Conservation (phyloP, 176 grass and related monocot species). For the Musa itinerans region DNA sequence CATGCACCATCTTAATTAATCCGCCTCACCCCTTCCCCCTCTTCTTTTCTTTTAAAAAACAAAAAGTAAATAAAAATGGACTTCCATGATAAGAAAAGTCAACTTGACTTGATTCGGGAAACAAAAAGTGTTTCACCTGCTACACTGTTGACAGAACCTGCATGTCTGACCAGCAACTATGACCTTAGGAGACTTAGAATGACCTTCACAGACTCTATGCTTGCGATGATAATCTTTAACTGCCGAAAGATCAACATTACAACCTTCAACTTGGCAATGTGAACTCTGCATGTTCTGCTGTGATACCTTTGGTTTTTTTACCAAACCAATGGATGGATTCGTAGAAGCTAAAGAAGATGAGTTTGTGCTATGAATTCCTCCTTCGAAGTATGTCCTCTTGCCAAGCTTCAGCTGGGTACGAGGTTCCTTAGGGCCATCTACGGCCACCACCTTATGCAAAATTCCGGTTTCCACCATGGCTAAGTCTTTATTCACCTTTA, state of each 20-base stretch:
- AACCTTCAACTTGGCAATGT: conserved; percentile 17
- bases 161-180: not conserved
- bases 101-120: not conserved
- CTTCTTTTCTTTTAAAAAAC: not conserved
- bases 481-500: not conserved
- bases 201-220: conserved; percentile 10
- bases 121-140: conserved; percentile 6
- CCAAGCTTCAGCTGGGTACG: not conserved
- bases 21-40: not conserved
- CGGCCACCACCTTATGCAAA: not conserved
- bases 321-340: not conserved
- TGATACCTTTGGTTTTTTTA: not conserved
- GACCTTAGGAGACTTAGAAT: conserved; percentile 17
- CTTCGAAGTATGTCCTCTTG: conserved; percentile 8
- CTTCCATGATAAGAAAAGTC: not conserved
- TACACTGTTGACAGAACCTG: conserved; percentile 17
- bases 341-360: not conserved
- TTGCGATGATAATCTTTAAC: conserved; percentile 16
- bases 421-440: not conserved
- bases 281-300: not conserved
- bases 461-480: not conserved
- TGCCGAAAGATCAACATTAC: not conserved
- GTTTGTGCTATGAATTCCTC: not conserved
- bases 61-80: not conserved
- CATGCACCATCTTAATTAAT: too few relatives aligned